These are phyloP conservation scores for Phlebiopsis flavidoalba DNA, from an alignment of 768 basidiomycete species.

Conservation along the genomic window DNA sequence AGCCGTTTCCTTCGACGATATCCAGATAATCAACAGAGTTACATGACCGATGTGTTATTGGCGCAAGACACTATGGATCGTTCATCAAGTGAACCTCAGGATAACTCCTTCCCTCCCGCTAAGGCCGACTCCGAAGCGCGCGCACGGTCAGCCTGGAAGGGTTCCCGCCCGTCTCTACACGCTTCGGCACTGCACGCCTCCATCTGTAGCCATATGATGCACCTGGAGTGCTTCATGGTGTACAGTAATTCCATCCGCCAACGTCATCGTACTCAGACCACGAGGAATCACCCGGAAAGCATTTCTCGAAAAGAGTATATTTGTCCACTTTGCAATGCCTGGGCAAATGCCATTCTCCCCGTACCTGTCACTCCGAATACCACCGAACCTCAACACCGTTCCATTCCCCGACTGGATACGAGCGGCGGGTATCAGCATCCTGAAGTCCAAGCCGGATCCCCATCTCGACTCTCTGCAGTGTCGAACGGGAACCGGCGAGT, in stretches of 20 bases:
- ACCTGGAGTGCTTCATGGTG: conserved; percentile 87
- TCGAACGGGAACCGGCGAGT: conserved; percentile 79
- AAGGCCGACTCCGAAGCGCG: conserved; percentile 42
- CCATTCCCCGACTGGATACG: conserved; percentile 90
- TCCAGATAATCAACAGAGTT: conserved; percentile 54
- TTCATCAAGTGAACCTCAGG: conserved; percentile 19
- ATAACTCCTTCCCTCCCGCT: conserved; percentile 44
- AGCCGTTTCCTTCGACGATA: conserved; percentile 79
- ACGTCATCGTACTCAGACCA: conserved; percentile 83
- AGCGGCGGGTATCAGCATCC: conserved; percentile 80
- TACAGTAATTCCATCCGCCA: conserved; percentile 85
- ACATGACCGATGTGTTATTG: conserved; percentile 70
- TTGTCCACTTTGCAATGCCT: conserved; percentile 94
- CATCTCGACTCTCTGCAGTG: conserved; percentile 69
- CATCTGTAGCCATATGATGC: conserved; percentile 96
- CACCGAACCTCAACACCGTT: conserved; percentile 43
- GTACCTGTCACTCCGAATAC: conserved; percentile 50
- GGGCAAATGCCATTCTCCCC: conserved; percentile 90
- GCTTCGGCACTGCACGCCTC: conserved; percentile 85
- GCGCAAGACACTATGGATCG: conserved; percentile 66
- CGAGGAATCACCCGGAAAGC: conserved; percentile 90
- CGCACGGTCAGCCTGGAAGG: conserved; percentile 57
- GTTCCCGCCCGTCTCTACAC: conserved; percentile 63
- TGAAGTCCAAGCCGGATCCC: conserved; percentile 77
- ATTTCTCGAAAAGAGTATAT: conserved; percentile 94